Evolutionary conservation across 192 early-diverging fungal genomes (phyloP).

Genomic region (Coemansia sp.): DNA sequence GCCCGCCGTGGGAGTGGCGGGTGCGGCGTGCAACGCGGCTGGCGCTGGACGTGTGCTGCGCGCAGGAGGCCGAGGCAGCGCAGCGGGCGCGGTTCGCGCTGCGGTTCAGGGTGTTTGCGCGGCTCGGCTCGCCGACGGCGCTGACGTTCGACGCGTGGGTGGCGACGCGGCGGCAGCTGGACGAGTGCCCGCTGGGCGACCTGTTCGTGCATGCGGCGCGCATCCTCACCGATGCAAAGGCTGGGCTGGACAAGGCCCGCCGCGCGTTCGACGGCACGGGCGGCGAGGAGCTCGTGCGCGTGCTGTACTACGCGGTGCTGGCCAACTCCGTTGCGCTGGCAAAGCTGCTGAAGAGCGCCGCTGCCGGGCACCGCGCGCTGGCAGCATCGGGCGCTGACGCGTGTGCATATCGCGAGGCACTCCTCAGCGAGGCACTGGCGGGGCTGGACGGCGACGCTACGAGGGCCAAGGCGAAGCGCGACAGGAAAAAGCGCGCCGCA

Average conservation of each 20-base stretch:
- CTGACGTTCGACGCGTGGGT: constrained; percentile 31
- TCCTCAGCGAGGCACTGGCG: constrained; percentile 2
- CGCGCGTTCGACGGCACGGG: neutral
- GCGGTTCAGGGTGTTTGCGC: constrained; percentile 32
- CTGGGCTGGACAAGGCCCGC: neutral
- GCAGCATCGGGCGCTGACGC: constrained; percentile 19
- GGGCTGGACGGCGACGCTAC: neutral
- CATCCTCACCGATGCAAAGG: constrained; percentile 11
- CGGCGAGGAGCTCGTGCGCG: constrained; percentile 1
- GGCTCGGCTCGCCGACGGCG: constrained; percentile 37
- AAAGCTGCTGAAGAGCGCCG: neutral
- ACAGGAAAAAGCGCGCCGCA: constrained; percentile 13
- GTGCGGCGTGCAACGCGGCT: neutral
- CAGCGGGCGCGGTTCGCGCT: constrained; percentile 27
- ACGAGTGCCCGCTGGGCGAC: constrained; percentile 18
- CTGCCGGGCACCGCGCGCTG: neutral
- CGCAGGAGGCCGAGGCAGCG: constrained; percentile 13
- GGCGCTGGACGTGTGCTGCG: constrained; percentile 6
- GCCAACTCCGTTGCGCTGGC: constrained; percentile 29
- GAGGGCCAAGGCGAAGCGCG: constrained; percentile 13
- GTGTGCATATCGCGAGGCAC: neutral
- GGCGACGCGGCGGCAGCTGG: constrained; percentile 25
- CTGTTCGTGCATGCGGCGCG: constrained; percentile 26
- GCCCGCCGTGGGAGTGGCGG: constrained; percentile 25
- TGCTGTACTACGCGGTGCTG: constrained; percentile 19